Evolutionary conservation across 2,329 filamentous ascomycete species (phyloP), one percentile per base, ranked within the genome.

Genomic region (Pestalotiopsis sp.): DNA sequence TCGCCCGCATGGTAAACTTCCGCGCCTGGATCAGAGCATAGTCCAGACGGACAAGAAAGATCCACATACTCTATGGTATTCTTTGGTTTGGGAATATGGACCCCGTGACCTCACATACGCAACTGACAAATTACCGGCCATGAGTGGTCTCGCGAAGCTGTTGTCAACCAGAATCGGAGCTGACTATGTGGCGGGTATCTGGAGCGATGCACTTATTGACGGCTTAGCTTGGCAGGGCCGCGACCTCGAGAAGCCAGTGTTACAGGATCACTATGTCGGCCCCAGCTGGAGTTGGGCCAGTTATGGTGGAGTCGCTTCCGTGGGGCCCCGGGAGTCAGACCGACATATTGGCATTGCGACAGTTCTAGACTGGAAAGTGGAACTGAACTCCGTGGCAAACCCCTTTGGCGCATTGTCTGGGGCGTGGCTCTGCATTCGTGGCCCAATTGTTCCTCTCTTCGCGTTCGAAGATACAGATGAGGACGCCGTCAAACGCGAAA

Each of bases 271-370:
- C 12, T 73, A 72, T 14, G 68, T 66, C 5, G 72, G 70, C 7
- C 72, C 72, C 4, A 72, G 70, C 69, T 73, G 72, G 72, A 72
- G 72, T 52, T 73, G 72, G 72, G 68, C 70, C 17, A 63, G 71
- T 25, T 72, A 70, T 56, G 65, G 59, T 6, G 72, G 71, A 13
- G 58, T 70, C 7, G 68, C 68, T 14, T 49, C 57, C 25, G 63
- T 31, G 2, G 36, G 40, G 17, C 5, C 23, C 7, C 4, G 17
- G 4, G 14, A 4, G 17, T 7, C 1, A 2, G 11, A 36, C 11
- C 38, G 61, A 9, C 67, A 66, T 57, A 58, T 14, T 13, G 58
- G 62, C 41, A 60, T 70, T 41, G 68, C 70, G 7, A 52, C 65
- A 3, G 40, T 71, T 17, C 13, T 65, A 25, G 67, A 68, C 4